Percentiles rank a stretch among this genome's conserved stretches.
Evolutionary conservation across 768 basidiomycete species (phyloP).

Genomic region (Cystofilobasidium bisporidii): DNA sequence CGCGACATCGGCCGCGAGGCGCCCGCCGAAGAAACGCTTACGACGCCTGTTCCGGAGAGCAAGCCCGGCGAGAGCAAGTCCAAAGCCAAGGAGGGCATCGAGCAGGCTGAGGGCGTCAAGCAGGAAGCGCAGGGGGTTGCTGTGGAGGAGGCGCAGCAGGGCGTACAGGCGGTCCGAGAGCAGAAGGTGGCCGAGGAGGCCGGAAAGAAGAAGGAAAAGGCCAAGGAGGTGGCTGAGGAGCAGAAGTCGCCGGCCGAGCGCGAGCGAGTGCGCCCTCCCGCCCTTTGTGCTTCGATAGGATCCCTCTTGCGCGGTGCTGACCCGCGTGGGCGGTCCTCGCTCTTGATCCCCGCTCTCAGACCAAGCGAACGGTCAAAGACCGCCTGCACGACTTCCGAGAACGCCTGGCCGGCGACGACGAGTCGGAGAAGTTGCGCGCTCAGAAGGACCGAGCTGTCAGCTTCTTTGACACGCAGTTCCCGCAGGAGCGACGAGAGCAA

Average conservation of each 20-base stretch:
- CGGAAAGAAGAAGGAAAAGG: background rate
- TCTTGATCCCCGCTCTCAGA: too few species aligned
- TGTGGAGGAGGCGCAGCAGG: background rate
- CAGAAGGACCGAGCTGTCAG: conserved; percentile 53
- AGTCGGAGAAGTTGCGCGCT: conserved; percentile 44
- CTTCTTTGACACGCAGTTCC: conserved; percentile 60
- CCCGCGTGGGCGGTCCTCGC: too few species aligned
- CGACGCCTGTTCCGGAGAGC: background rate
- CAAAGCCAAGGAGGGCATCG: background rate
- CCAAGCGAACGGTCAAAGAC: conserved; percentile 41
- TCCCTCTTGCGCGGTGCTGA: too few species aligned
- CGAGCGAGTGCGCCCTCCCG: background rate
- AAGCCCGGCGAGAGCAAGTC: background rate
- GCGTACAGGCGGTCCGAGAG: background rate
- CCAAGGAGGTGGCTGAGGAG: background rate
- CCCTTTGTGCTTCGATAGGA: background rate
- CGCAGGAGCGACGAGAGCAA: conserved; percentile 66
- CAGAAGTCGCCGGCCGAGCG: background rate
- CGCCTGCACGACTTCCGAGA: conserved; percentile 45
- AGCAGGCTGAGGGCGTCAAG: background rate
- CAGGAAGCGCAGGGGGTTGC: background rate
- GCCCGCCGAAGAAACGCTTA: conserved; percentile 52
- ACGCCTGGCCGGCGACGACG: conserved; percentile 59
- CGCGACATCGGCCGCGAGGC: conserved; percentile 55
- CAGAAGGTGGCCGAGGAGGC: background rate